Evolutionary conservation across 2,329 filamentous ascomycete species (phyloP), one percentile per base, ranked within the genome.

Genomic region (Didymella segeticola): DNA sequence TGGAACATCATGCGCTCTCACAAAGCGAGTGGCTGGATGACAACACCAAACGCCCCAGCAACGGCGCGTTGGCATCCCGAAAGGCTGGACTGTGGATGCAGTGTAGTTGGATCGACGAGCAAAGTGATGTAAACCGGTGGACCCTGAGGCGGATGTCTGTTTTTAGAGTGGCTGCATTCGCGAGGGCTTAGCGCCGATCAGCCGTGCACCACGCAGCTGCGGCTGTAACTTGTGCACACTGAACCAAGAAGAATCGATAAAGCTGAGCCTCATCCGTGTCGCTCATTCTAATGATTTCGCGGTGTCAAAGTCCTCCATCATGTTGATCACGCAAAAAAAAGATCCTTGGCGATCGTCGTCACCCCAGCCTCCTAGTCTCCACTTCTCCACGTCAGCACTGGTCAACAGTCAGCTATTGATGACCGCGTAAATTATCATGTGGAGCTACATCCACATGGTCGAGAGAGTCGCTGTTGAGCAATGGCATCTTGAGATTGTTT

Each of bases 301-400:
- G 17, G 6, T 20, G 15, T 25, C 9, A 12, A 17, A 10, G 14
- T 7, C n/a, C 5, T 5, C 15, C 47, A 17, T 33, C 20, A 20
- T 23, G 31, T 25, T 33, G 31, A 27, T 12, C 7, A 10, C 3
- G 27, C 22, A 10, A 22, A 14, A 14, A 14, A 19, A 12, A 47
- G 31, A 33, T 53, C 39, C 39, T 43, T 15, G 23, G 15, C 23
- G 51, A 53, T 53, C 43, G 33, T 34, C 39, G 33, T 47, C 19
- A 42, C 36, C 38, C 49, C 50, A 53, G 43, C 49, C 50, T 20
- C 50, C 43, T 30, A 26, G 38, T 42, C 50, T 43, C 50, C 43
- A 53, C 50, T 53, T 33, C 43, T 53, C 43, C 43, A 43, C 51
- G 51, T 53, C 51, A 53, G 51, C 51, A 39, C 20, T 30, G 5